Base-by-base conservation (phyloP, 176 grass and related monocot genomes). In the Aegilops longissima region DNA sequence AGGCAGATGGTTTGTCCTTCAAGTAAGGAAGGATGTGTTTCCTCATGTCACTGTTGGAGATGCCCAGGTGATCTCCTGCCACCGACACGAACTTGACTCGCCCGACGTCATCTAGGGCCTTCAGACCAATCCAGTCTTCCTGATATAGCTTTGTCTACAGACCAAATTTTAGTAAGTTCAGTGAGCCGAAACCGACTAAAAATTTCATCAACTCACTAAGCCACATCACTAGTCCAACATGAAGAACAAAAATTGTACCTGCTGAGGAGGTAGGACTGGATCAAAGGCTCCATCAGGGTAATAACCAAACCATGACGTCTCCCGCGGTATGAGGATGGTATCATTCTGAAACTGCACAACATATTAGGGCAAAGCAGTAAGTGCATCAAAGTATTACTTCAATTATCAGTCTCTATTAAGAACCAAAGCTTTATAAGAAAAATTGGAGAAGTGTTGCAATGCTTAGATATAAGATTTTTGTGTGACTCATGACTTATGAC, bases 251-350 rank as follows among this genome's bases (percentile, higher is more conserved):
- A 25, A 7, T 45, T 63, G n/a, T 79, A 92, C 93, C 90, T 92
- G 69, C 25, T 90, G 83, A 73, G 90, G 93, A 63, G 93, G 69
- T 54, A 95, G 79, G 45, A 92, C 75, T 10, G 89, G 78, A 31
- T 78, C 81, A 71, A 94, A 98, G 56, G 86, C 77, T 54, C 96
- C 96, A 88, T 98, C 93, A 54, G 93, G 93, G 35, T 95, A 98
- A 74, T 93, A 98, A 81, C 96, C 96, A 87, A 98, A 98, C 93
- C 96, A 98, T 31, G 96, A 80, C 16, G 96, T 98, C 81, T 95
- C 96, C 47, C 88, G 85, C 31, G 93, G 96, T 91, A 98, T 98
- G 49, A 95, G 71, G 27, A 98, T 86, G 7, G 40, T 56, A 59
- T 98, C 96, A 24, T 84, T 77, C 82, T 92, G 45, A 89, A 98